These are phyloP conservation scores for Talaromyces sp. DNA, from an alignment of 2,329 filamentous ascomycete genomes.

Conservation along the genomic window DNA sequence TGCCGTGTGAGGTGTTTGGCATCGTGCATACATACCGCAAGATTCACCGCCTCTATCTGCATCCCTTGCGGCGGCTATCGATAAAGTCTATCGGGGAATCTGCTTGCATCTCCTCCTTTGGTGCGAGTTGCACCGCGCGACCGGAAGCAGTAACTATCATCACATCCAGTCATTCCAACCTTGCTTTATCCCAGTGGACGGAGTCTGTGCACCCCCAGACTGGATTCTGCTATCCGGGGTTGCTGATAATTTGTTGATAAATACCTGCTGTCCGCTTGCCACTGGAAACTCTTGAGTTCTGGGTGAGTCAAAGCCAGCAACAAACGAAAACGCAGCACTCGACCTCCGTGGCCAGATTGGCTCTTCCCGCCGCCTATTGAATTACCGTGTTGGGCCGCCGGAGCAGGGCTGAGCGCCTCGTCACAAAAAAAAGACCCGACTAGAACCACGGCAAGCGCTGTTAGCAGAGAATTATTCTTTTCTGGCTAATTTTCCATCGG, in stretches of 20 bases:
- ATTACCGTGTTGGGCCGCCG: not conserved
- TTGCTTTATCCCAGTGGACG: not conserved
- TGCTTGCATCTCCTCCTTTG: not conserved
- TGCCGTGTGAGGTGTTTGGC: conserved; percentile 4
- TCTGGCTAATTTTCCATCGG: not conserved
- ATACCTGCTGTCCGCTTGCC: not conserved
- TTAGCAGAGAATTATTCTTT: not conserved
- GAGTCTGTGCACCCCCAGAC: conserved; percentile 4
- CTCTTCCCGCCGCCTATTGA: not conserved
- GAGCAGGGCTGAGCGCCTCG: conserved; percentile 10
- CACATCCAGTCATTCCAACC: conserved; percentile 9
- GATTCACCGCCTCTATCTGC: conserved; percentile 10
- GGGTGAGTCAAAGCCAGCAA: not conserved
- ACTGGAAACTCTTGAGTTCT: not conserved
- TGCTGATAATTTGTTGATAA: not conserved
- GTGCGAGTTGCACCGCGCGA: not conserved
- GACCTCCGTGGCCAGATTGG: not conserved
- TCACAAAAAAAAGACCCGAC: conserved; percentile 5
- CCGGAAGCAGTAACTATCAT: not conserved
- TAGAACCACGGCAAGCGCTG: conserved; percentile 15
- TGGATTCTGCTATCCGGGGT: not conserved
- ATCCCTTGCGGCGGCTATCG: conserved; percentile 17
- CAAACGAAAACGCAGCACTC: not conserved
- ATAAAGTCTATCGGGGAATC: conserved; percentile 11
- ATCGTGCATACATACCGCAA: conserved; percentile 8